Evolutionary conservation across 768 basidiomycete species (phyloP).

Genomic region (Rickenella mellea): DNA sequence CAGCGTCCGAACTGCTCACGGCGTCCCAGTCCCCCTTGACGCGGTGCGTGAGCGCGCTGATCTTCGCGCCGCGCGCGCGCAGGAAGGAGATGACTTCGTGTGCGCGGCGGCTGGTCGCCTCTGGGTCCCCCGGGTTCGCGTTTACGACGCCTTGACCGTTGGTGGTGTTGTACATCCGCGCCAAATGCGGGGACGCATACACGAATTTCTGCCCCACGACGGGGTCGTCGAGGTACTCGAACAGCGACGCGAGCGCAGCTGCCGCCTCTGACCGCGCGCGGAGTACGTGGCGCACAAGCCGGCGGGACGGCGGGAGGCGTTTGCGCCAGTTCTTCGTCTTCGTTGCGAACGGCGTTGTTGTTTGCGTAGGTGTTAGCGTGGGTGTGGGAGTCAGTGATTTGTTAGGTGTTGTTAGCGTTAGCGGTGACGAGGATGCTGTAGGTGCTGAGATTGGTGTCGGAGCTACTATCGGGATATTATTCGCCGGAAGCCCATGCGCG

Average conservation of each 20-base stretch:
- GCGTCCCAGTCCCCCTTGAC: slow-evolving; percentile 62
- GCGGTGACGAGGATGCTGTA: slow-evolving; percentile 28
- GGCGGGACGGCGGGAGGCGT: slow-evolving; percentile 43
- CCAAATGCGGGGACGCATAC: slow-evolving; percentile 10
- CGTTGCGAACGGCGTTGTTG: no score
- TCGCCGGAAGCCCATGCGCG: no score
- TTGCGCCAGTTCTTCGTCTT: slow-evolving; percentile 21
- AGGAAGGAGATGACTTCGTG: slow-evolving; percentile 69
- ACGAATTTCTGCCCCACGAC: not conserved
- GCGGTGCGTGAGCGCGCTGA: slow-evolving; percentile 38
- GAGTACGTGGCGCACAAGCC: slow-evolving; percentile 83
- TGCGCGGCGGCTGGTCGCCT: slow-evolving; percentile 50
- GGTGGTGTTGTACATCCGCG: slow-evolving; percentile 14
- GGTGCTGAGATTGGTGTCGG: slow-evolving; percentile 11
- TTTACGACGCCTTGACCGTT: slow-evolving; percentile 10
- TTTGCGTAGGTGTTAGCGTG: no score
- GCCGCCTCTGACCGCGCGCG: slow-evolving; percentile 35
- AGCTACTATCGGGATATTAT: slow-evolving; percentile 15
- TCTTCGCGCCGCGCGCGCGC: slow-evolving; percentile 60
- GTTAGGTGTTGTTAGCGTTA: slow-evolving; percentile 70
- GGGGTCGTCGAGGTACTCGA: slow-evolving; percentile 10
- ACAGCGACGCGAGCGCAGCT: slow-evolving; percentile 36
- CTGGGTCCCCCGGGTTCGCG: slow-evolving; percentile 13
- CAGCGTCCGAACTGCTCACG: slow-evolving; percentile 52
- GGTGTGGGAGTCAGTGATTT: slow-evolving; percentile 36